Evolutionary conservation across 1,139 yeast species (phyloP).

Genomic region (Magnusiomyces suaveolens): DNA sequence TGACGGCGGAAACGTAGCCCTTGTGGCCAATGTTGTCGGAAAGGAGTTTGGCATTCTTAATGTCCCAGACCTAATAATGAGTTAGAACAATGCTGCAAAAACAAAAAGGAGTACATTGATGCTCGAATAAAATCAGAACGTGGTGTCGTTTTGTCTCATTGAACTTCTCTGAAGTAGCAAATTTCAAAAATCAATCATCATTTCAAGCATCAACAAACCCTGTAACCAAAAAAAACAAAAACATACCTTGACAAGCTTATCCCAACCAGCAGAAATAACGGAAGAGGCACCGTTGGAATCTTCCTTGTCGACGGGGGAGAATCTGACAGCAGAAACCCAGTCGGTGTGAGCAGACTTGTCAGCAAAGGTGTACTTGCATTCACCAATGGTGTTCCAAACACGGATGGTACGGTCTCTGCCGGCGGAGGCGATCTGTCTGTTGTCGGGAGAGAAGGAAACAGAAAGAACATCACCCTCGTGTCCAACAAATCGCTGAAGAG

Average conservation of each 20-base stretch:
- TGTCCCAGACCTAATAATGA: conserved; percentile 77
- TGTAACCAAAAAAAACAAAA: conserved; percentile 15
- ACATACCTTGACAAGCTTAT: conserved; percentile 98
- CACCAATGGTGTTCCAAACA: conserved; percentile 99
- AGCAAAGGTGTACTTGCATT: conserved; percentile 84
- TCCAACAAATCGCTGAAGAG: conserved; percentile 93
- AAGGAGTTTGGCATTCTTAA: conserved; percentile 72
- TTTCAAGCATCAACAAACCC: background rate
- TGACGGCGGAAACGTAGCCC: conserved; percentile 95
- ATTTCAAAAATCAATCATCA: conserved; percentile 39
- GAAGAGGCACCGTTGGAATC: conserved; percentile 39
- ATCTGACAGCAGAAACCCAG: conserved; percentile 98
- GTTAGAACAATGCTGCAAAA: background rate
- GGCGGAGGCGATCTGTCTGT: conserved; percentile 97
- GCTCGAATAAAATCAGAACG: conserved; percentile 71
- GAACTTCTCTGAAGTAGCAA: conserved; percentile 97
- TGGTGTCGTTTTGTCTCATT: conserved; percentile 95
- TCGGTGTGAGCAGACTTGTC: conserved; percentile 75
- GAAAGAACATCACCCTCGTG: conserved; percentile 97
- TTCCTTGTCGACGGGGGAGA: conserved; percentile 61
- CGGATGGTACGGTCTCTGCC: conserved; percentile 98
- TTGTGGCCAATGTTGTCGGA: conserved; percentile 99
- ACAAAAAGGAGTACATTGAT: background rate
- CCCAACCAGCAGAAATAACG: conserved; percentile 98
- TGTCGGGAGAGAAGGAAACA: conserved; percentile 92